These are phyloP conservation scores for Alternaria gaisen DNA, from an alignment of 2,329 filamentous ascomycete genomes.

Conservation along the genomic window DNA sequence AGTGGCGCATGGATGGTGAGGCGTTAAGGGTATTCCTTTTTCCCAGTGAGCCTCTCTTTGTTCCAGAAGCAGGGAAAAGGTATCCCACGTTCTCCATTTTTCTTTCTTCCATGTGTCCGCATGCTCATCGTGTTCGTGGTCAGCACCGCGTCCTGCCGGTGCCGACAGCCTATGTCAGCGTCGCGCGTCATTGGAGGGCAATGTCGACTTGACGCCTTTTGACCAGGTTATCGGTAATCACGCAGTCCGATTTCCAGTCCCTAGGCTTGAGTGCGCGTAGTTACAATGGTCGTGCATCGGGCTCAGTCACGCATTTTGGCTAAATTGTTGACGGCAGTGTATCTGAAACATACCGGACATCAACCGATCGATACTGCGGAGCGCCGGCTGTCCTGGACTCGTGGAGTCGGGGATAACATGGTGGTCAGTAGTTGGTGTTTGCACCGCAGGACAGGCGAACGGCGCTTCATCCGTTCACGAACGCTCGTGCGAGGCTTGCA, in stretches of 20 bases:
- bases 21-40: conserved; percentile 9
- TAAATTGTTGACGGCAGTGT: conserved; percentile 10
- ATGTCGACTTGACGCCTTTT: conserved; percentile 7
- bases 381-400: not conserved
- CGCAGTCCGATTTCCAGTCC: conserved; percentile 1
- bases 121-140: conserved; percentile 1
- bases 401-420: conserved; percentile 5
- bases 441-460: conserved; percentile 13
- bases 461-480: conserved; percentile 14
- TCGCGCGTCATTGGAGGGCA: not conserved
- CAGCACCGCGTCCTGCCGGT: conserved; percentile 7
- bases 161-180: conserved; percentile 11
- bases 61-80: conserved; percentile 2
- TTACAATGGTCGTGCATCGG: conserved; percentile 1
- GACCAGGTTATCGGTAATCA: conserved; percentile 17
- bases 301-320: conserved; percentile 17
- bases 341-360: conserved; percentile 19
- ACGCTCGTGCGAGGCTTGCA: conserved; percentile 14
- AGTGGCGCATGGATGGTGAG: conserved; percentile 7
- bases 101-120: conserved; percentile 3
- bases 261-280: conserved; percentile 4
- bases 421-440: conserved; percentile 16
- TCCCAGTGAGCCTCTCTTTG: not conserved
- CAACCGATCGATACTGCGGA: conserved; percentile 14
- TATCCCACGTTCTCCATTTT: conserved; percentile 8